Conservation (phyloP, 257 asterid species). For the Prunella vulgaris region DNA sequence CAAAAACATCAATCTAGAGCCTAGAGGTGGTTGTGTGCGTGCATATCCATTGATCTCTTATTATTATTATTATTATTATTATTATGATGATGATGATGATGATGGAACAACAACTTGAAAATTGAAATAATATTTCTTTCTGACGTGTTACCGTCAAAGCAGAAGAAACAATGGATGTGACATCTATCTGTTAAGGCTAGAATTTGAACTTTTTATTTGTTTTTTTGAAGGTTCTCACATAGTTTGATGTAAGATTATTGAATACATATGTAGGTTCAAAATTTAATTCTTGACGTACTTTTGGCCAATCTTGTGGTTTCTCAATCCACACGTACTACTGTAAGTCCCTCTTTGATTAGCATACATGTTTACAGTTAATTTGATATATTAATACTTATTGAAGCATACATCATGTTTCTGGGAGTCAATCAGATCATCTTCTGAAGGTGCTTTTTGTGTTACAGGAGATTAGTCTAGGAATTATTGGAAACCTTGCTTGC, state of each 20-base stretch:
- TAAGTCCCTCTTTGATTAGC: slow-evolving; percentile 34
- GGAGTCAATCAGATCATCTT: not conserved
- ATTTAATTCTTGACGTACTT: slow-evolving; percentile 87
- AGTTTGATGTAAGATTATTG: not conserved
- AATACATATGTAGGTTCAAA: slow-evolving; percentile 54
- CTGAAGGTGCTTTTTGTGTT: slow-evolving; percentile 18
- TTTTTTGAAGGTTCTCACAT: slow-evolving; percentile 3
- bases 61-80: not conserved
- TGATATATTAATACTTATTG: not conserved
- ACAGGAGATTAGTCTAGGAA: slow-evolving; percentile 95
- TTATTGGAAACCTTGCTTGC: slow-evolving; percentile 91
- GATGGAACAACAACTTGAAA: not conserved
- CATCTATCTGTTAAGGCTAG: not conserved
- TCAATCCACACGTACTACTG: slow-evolving; percentile 60
- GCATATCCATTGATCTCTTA: not conserved
- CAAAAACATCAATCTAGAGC: not conserved
- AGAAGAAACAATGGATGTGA: not conserved
- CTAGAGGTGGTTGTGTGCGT: not conserved
- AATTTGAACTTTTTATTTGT: not conserved
- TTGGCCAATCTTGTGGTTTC: slow-evolving; percentile 65
- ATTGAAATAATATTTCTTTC: not conserved
- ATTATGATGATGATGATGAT: not conserved
- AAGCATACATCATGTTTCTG: not conserved
- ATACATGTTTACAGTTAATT: not conserved
- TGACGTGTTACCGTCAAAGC: not conserved